These are phyloP conservation scores for Botrytis hyacinthi DNA, from an alignment of 2,329 filamentous ascomycete genomes.

Conservation along the genomic window DNA sequence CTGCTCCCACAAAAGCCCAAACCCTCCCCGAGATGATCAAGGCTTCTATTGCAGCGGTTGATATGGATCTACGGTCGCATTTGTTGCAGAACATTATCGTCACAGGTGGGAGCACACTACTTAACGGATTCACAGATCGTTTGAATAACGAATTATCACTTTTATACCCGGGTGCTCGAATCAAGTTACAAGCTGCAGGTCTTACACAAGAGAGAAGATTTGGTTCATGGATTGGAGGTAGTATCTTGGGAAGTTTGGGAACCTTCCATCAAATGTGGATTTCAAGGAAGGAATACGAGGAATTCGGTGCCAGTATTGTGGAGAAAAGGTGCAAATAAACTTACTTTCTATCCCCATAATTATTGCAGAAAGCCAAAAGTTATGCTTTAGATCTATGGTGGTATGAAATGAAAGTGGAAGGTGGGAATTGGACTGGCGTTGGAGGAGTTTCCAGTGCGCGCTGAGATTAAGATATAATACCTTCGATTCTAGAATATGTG, in stretches of 20 bases:
- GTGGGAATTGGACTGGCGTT: constrained; percentile 17
- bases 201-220: constrained; percentile 87
- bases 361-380: constrained; percentile 21
- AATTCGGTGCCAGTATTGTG: constrained; percentile 85
- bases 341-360: neutral
- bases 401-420: neutral
- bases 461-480: constrained; percentile 21
- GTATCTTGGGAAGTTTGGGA: constrained; percentile 89
- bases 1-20: constrained; percentile 63
- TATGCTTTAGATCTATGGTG: constrained; percentile 12
- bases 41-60: constrained; percentile 72
- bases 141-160: constrained; percentile 78
- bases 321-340: constrained; percentile 93
- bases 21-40: constrained; percentile 83
- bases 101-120: constrained; percentile 80
- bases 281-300: constrained; percentile 93
- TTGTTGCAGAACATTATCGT: constrained; percentile 89
- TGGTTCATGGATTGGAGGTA: constrained; percentile 93
- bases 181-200: constrained; percentile 84
- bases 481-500: constrained; percentile 10
- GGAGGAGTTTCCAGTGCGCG: constrained; percentile 18
- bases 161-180: constrained; percentile 80
- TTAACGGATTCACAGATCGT: constrained; percentile 90
- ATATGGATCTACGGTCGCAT: constrained; percentile 82
- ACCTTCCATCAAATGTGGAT: constrained; percentile 99